Conservation (phyloP, 805 yeast species). For the Teunomyces stri region DNA sequence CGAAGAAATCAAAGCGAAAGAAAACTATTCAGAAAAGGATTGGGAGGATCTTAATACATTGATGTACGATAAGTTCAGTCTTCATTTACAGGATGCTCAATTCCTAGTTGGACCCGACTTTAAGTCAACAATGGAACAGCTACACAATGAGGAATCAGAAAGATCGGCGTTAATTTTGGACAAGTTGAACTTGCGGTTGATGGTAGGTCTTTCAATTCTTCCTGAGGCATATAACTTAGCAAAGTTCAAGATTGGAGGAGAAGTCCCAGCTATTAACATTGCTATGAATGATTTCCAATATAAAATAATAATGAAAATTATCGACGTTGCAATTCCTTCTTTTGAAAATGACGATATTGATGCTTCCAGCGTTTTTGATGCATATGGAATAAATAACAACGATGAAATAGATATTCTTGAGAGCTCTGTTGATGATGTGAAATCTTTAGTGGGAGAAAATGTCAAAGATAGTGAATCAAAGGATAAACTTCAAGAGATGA, state of each 20-base stretch:
- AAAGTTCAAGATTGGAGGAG: constrained; percentile 68
- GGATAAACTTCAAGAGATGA: constrained; percentile 13
- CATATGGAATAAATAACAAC: constrained; percentile 22
- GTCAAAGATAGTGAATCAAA: not conserved
- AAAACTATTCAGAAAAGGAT: constrained; percentile 58
- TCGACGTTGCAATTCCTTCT: constrained; percentile 66
- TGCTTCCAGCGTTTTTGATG: constrained; percentile 32
- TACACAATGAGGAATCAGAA: constrained; percentile 44
- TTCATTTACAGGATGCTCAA: constrained; percentile 81
- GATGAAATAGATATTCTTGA: constrained; percentile 22
- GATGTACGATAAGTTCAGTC: constrained; percentile 85
- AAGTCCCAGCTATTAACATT: constrained; percentile 68
- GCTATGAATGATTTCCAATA: constrained; percentile 87
- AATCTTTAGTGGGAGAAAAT: not conserved
- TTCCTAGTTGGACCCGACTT: constrained; percentile 82
- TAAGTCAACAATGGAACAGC: constrained; percentile 70
- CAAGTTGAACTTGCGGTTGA: constrained; percentile 67
- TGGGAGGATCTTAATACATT: constrained; percentile 73
- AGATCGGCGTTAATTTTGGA: constrained; percentile 68
- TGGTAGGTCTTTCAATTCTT: constrained; percentile 79
- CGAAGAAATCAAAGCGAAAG: constrained; percentile 64
- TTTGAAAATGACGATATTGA: constrained; percentile 34
- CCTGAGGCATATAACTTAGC: constrained; percentile 79
- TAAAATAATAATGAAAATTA: constrained; percentile 75
- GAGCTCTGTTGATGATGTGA: constrained; percentile 2